These are phyloP conservation scores for Arabidopsis lyrata DNA, from an alignment of 441 rosid genomes.

Conservation along the genomic window DNA sequence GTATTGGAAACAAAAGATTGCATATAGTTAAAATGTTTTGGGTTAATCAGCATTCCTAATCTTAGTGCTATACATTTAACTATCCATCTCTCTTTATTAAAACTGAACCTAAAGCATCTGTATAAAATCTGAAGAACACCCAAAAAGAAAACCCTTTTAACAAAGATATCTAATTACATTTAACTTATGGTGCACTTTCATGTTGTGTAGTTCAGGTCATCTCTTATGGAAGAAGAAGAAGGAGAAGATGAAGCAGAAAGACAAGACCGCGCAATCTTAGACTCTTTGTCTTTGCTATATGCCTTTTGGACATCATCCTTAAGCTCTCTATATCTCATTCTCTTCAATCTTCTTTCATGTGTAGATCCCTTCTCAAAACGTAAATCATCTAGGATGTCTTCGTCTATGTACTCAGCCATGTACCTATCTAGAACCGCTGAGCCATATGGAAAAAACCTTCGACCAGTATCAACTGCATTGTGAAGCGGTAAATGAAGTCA, in stretches of 20 bases:
- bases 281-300: conserved; percentile 76
- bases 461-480: conserved; percentile 82
- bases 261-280: conserved; percentile 57
- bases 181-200: conserved; percentile 17
- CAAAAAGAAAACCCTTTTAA: conserved; percentile 19
- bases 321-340: conserved; percentile 76
- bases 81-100: conserved; percentile 14
- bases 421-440: conserved; percentile 80
- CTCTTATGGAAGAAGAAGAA: conserved; percentile 48
- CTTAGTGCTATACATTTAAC: conserved; percentile 20
- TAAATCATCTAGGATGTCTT: conserved; percentile 71
- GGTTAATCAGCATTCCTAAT: conserved; percentile 12
- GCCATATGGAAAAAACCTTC: conserved; percentile 83
- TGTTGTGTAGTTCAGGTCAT: conserved; percentile 20
- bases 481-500: conserved; percentile 7
- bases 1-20: conserved; percentile 6
- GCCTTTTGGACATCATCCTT: conserved; percentile 83
- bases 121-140: not conserved
- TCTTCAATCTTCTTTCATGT: conserved; percentile 61
- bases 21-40: conserved; percentile 17
- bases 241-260: conserved; percentile 72
- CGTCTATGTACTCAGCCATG: conserved; percentile 56
- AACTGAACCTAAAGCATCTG: conserved; percentile 28
- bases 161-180: conserved; percentile 27
- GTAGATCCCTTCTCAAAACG: conserved; percentile 61